These are phyloP conservation scores for Xylariaceae sp. DNA, from an alignment of 2,329 filamentous ascomycete genomes.

Conservation along the genomic window DNA sequence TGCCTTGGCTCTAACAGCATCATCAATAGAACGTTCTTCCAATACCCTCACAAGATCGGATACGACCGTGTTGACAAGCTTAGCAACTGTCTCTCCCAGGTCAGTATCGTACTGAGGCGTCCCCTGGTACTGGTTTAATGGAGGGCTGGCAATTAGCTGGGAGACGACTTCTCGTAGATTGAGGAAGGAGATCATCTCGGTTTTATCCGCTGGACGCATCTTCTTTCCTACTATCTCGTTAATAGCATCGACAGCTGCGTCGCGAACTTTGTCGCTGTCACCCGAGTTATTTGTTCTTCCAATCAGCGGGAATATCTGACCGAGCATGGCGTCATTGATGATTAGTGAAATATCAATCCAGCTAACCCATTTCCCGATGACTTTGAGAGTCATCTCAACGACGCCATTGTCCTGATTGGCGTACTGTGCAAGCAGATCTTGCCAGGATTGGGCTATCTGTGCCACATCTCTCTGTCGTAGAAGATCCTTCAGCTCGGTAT, in stretches of 20 bases:
- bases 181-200: conserved; percentile 86
- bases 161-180: conserved; percentile 80
- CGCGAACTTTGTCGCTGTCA: conserved; percentile 71
- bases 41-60: conserved; percentile 82
- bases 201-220: conserved; percentile 91
- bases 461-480: conserved; percentile 80
- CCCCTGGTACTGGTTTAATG: conserved; percentile 69
- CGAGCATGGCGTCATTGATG: conserved; percentile 83
- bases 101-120: conserved; percentile 91
- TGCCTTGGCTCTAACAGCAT: conserved; percentile 64
- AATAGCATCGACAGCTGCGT: conserved; percentile 89
- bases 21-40: conserved; percentile 58
- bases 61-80: conserved; percentile 86
- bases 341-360: conserved; percentile 97
- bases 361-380: conserved; percentile 95
- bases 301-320: conserved; percentile 77
- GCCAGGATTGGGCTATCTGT: conserved; percentile 86
- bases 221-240: conserved; percentile 97
- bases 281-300: conserved; percentile 61
- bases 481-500: conserved; percentile 85
- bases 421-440: conserved; percentile 80
- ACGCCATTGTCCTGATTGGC: conserved; percentile 62
- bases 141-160: conserved; percentile 77
- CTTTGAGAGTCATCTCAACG: conserved; percentile 81
- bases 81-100: conserved; percentile 88